Percentiles rank a stretch among this genome's conserved stretches.
Evolutionary conservation across 176 grass and related monocot species (phyloP).

Genomic region (Triticum timopheevii): DNA sequence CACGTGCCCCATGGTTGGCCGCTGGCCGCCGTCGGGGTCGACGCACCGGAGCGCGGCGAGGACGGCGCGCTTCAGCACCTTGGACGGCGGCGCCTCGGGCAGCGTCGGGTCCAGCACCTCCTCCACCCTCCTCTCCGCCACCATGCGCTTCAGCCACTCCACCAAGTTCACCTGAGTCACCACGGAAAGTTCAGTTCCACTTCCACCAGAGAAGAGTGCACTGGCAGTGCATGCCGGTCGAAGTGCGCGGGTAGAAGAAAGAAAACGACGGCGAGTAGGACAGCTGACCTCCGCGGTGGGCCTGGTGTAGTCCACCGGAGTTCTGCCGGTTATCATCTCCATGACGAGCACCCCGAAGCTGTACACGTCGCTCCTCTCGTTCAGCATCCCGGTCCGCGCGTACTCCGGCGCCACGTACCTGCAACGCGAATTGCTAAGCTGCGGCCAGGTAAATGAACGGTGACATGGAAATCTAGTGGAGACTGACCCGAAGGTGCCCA

Average conservation of each 20-base stretch:
- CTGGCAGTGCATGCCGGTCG: too few relatives aligned
- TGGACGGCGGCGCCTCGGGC: conserved; percentile 57
- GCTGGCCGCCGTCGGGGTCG: conserved; percentile 61
- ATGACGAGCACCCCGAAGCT: conserved; percentile 92
- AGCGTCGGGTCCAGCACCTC: conserved; percentile 81
- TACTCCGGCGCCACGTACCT: conserved; percentile 96
- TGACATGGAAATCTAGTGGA: background rate
- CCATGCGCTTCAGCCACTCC: conserved; percentile 90
- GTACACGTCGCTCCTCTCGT: conserved; percentile 91
- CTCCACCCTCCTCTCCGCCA: conserved; percentile 70
- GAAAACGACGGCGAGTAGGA: background rate
- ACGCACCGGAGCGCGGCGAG: conserved; percentile 86
- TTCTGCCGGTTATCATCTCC: conserved; percentile 84
- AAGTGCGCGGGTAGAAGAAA: background rate
- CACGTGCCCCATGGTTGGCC: conserved; percentile 85
- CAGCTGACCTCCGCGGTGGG: conserved; percentile 53
- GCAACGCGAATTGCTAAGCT: background rate
- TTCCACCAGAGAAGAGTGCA: too few relatives aligned
- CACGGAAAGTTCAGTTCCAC: background rate
- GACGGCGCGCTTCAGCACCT: conserved; percentile 67
- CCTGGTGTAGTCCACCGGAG: conserved; percentile 90
- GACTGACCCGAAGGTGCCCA: conserved; percentile 93
- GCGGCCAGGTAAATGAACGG: background rate
- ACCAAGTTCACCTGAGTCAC: conserved; percentile 75
- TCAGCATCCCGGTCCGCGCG: conserved; percentile 86